A percentile compares a stretch with the other conserved stretches of the same genome.
Conservation (phyloP, 768 basidiomycete genomes). For the Pleurotus cornucopiae region DNA sequence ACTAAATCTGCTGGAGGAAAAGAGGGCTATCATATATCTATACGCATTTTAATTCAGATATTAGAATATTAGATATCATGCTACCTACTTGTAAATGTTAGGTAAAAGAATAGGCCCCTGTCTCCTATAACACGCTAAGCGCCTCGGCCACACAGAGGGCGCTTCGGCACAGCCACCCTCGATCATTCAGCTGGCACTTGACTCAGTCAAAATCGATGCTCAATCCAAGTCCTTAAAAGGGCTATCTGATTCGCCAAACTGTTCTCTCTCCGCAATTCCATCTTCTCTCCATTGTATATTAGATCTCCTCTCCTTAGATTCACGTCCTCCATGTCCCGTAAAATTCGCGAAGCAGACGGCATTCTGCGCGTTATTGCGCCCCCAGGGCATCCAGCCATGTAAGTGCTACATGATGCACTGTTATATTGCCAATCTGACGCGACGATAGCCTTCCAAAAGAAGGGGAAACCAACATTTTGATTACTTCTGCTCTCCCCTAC, state of each 20-base stretch:
- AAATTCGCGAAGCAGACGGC: slow-evolving; percentile 45
- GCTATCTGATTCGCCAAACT: slow-evolving; percentile 13
- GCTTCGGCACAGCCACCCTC: background rate
- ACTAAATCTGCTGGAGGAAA: too few species aligned
- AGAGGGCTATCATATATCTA: too few species aligned
- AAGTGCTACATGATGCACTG: slow-evolving; percentile 17
- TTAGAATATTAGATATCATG: too few species aligned
- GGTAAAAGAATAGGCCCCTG: too few species aligned
- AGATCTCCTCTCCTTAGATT: slow-evolving; percentile 7
- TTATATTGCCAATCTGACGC: slow-evolving; percentile 11
- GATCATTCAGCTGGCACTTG: background rate
- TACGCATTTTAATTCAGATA: too few species aligned
- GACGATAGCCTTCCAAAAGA: slow-evolving; percentile 60
- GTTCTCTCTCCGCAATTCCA: slow-evolving; percentile 4
- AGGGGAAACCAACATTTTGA: slow-evolving; percentile 83
- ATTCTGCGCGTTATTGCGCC: slow-evolving; percentile 47
- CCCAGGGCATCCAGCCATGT: slow-evolving; percentile 52
- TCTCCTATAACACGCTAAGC: background rate
- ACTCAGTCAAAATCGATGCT: slow-evolving; percentile 10
- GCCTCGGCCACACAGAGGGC: background rate
- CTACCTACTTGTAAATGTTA: too few species aligned
- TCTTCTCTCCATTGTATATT: slow-evolving; percentile 14
- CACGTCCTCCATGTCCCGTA: slow-evolving; percentile 42
- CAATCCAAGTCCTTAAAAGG: slow-evolving; percentile 11
- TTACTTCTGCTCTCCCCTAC: slow-evolving; percentile 94